Conservation (phyloP, 202 grass and related monocot genomes). For the Setaria italica region DNA sequence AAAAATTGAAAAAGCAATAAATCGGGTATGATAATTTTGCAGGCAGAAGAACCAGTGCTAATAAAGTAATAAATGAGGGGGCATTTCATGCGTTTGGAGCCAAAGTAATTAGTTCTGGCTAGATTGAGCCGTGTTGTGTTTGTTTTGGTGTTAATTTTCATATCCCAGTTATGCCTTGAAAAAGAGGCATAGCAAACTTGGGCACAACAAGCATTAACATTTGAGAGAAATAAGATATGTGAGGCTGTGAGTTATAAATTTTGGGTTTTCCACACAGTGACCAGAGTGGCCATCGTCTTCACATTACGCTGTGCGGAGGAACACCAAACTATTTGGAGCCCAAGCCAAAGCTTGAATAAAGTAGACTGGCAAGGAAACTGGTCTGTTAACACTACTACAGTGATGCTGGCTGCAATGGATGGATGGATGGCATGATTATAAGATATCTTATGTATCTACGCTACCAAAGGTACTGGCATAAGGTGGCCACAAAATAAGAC, state of each 20-base stretch:
- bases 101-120: background rate
- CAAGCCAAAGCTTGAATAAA: too few species aligned
- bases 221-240: background rate
- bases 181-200: background rate
- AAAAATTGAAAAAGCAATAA: background rate
- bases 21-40: background rate
- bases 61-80: background rate
- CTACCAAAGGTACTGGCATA: too few species aligned
- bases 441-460: too few species aligned
- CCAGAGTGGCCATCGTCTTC: too few species aligned
- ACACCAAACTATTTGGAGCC: too few species aligned
- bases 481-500: too few species aligned
- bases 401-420: background rate
- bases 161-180: constrained; percentile 16
- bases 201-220: background rate
- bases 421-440: background rate
- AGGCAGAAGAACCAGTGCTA: background rate
- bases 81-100: background rate
- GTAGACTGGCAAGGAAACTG: background rate
- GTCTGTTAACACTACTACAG: too few species aligned
- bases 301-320: too few species aligned
- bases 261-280: too few species aligned
- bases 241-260: too few species aligned
- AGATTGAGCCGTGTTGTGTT: background rate
- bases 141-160: background rate